Evolutionary conservation across 257 asterid species (phyloP), one percentile per base, ranked within the genome.

Genomic region (Salvia rosmarinus): DNA sequence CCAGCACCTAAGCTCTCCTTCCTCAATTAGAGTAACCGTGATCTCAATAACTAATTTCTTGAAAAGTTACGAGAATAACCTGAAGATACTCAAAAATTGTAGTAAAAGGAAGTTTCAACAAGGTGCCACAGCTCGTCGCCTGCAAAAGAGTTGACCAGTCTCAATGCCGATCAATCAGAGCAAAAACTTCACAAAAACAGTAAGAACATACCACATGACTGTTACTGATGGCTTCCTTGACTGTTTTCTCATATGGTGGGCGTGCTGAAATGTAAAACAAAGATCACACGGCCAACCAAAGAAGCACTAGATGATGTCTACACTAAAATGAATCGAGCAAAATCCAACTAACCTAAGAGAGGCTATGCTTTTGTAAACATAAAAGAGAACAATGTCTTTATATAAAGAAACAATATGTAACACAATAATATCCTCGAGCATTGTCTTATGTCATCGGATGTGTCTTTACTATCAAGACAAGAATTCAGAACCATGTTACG

Each of bases 81-180:
- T 94, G 98, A 52, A 88, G 90, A 82, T 94, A 89, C 83, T 94
- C 99, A 17, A 94, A 94, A 60, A 94, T 91, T 56, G 99, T 91
- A 25, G 98, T 91, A 43, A 85, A 91, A 19, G 97, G 89, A 79
- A 94, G 89, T 83, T 94, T 94, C 85, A 94, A 64, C 75, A 91
- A 85, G 77, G 50, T 57, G 79, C 96, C 98, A 30, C 77, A 67
- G 10, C 50, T 73, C 50, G 84, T 74, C 16, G 92, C 96, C 98
- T 94, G 96, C 85, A 79, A 79, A 56, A 54, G 59, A 60, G 40
- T 63, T 10, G 74, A 73, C 20, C 21, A 57, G 62, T 17, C 46
- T 43, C 68, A 61, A 69, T 50, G 67, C 20, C 30, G 62, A 32
- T 63, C 19, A 66, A 71, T 69, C 75, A 35, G 59, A 51, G 35